Evolutionary conservation across 2,329 filamentous ascomycete species (phyloP).

Genomic region (Magnaporthiopsis poae): DNA sequence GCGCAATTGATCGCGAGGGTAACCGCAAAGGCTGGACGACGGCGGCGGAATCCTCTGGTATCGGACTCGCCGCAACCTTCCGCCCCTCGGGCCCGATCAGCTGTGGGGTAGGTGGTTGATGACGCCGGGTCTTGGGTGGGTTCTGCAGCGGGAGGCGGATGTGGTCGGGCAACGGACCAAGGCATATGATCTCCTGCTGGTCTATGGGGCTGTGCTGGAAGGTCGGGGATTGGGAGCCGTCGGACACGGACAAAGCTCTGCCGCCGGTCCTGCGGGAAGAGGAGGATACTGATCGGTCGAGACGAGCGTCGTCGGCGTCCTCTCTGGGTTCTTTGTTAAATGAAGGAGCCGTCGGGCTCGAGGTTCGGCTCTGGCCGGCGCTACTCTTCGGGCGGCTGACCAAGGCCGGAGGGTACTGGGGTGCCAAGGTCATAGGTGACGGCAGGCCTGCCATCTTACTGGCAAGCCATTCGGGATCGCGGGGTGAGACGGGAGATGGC

Average conservation of each 20-base stretch:
- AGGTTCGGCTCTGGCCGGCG: slow-evolving; percentile 8
- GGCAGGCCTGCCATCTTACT: slow-evolving; percentile 30
- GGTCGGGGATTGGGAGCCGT: slow-evolving; percentile 18
- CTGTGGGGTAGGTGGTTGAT: not conserved
- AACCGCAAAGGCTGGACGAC: not conserved
- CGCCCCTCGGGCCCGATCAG: slow-evolving; percentile 19
- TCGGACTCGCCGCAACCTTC: not conserved
- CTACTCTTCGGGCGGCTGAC: slow-evolving; percentile 16
- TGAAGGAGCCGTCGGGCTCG: slow-evolving; percentile 7
- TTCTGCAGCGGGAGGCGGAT: slow-evolving; percentile 28
- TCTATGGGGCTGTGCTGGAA: slow-evolving; percentile 43
- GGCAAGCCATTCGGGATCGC: slow-evolving; percentile 28
- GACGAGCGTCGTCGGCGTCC: not conserved
- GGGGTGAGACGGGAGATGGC: slow-evolving; percentile 37
- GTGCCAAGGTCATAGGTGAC: slow-evolving; percentile 32
- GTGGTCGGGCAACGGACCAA: slow-evolving; percentile 44
- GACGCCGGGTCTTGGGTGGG: slow-evolving; percentile 19
- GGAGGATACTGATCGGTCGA: slow-evolving; percentile 22
- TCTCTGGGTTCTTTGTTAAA: not conserved
- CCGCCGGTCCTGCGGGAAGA: not conserved
- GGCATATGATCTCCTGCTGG: slow-evolving; percentile 41
- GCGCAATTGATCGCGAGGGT: not conserved
- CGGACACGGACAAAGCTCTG: slow-evolving; percentile 16
- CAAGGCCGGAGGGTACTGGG: slow-evolving; percentile 8
- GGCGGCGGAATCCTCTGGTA: not conserved